Evolutionary conservation across 495 filamentous ascomycete species (phyloP).

Genomic region (Penicillium bovifimosum): DNA sequence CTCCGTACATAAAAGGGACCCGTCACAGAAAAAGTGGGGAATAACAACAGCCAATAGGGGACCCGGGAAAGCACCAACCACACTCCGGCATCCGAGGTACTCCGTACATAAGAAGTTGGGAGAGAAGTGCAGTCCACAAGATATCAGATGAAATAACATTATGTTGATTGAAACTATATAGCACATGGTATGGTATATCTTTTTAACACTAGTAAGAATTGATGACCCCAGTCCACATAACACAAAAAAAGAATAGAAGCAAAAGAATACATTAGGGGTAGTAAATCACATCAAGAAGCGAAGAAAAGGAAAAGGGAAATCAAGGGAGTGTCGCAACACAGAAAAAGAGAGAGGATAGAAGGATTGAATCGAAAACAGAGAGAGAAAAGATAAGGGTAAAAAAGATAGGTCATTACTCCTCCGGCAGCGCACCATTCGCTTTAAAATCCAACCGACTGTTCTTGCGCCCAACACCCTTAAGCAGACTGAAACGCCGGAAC

Average conservation of each 20-base stretch:
- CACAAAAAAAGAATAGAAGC: constrained; percentile 2
- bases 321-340: constrained; percentile 3
- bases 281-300: constrained; percentile 17
- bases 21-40: too few species aligned
- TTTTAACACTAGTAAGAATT: constrained; percentile 14
- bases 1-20: too few species aligned
- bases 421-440: constrained; percentile 27
- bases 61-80: too few species aligned
- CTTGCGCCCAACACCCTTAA: constrained; percentile 43
- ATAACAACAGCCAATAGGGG: too few species aligned
- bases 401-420: constrained; percentile 28
- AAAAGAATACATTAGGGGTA: constrained; percentile 12
- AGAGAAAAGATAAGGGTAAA: constrained; percentile 9
- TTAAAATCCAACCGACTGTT: constrained; percentile 42
- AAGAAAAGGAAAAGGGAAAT: constrained; percentile 4
- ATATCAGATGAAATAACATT: background rate
- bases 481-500: constrained; percentile 42
- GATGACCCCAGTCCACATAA: constrained; percentile 12
- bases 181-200: constrained; percentile 25
- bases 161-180: constrained; percentile 14
- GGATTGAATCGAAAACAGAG: constrained; percentile 10
- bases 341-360: constrained; percentile 4
- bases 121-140: too few species aligned
- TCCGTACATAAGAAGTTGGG: too few species aligned
- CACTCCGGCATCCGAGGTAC: too few species aligned